Conservation (phyloP, 805 yeast genomes). For the Saccharomycopsis vini region DNA sequence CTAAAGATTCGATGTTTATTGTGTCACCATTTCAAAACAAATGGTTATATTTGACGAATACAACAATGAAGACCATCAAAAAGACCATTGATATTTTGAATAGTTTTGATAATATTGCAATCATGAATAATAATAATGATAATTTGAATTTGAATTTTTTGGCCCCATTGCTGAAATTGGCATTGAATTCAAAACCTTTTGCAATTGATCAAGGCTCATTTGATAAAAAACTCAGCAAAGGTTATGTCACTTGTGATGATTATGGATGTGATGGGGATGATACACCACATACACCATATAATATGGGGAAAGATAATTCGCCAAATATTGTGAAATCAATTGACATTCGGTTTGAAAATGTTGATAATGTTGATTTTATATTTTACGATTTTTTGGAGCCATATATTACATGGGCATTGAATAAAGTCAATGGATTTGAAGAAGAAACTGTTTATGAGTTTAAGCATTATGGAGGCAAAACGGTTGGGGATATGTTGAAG, state of each 20-base stretch:
- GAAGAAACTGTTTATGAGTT: constrained; percentile 31
- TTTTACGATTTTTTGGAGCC: constrained; percentile 69
- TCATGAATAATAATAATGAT: constrained; percentile 4
- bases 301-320: constrained; percentile 39
- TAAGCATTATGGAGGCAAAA: constrained; percentile 31
- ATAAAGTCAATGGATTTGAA: constrained; percentile 23
- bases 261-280: constrained; percentile 85
- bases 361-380: constrained; percentile 50
- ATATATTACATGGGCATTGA: constrained; percentile 39
- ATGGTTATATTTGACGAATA: constrained; percentile 57
- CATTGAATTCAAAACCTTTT: constrained; percentile 19
- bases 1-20: constrained; percentile 68
- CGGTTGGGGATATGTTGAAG: constrained; percentile 38
- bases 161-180: constrained; percentile 15
- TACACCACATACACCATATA: constrained; percentile 49
- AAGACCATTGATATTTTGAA: constrained; percentile 50
- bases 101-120: constrained; percentile 37
- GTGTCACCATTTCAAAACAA: constrained; percentile 78
- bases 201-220: background rate
- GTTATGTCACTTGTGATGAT: constrained; percentile 80
- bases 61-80: constrained; percentile 52
- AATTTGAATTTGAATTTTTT: background rate
- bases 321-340: constrained; percentile 73
- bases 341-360: constrained; percentile 23
- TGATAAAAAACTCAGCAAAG: constrained; percentile 36